Conservation (phyloP, 2,329 filamentous ascomycete species). For the Aspergillus felis region DNA sequence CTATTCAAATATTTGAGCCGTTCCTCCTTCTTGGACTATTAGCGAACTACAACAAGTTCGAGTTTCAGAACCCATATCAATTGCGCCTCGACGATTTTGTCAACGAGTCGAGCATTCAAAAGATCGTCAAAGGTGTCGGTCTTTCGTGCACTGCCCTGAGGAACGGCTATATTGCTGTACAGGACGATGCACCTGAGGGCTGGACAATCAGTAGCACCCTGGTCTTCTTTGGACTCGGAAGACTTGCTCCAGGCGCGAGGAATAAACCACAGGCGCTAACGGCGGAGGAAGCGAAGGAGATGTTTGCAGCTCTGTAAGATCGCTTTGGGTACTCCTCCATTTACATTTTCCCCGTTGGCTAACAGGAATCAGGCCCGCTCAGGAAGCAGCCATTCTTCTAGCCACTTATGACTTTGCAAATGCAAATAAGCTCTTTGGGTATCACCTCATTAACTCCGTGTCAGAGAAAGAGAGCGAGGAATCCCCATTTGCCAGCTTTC, state of each 20-base stretch:
- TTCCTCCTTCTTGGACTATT: conserved; percentile 81
- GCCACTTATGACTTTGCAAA: conserved; percentile 90
- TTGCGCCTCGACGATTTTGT: conserved; percentile 91
- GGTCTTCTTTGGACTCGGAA: conserved; percentile 77
- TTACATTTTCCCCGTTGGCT: conserved; percentile 17
- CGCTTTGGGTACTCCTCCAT: not conserved
- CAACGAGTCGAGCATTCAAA: conserved; percentile 80
- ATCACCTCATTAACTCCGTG: conserved; percentile 67
- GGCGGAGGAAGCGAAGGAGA: conserved; percentile 73
- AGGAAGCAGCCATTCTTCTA: conserved; percentile 74
- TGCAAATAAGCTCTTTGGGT: conserved; percentile 92
- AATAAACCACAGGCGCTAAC: conserved; percentile 60
- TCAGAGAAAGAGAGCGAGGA: conserved; percentile 62
- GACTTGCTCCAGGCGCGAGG: conserved; percentile 66
- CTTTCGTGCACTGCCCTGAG: conserved; percentile 65
- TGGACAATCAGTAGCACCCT: conserved; percentile 82
- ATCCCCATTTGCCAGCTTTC: conserved; percentile 72
- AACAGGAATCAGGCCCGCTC: conserved; percentile 60
- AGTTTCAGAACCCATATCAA: conserved; percentile 95
- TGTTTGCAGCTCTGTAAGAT: conserved; percentile 70
- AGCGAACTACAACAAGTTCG: conserved; percentile 99
- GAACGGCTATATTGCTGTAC: conserved; percentile 74
- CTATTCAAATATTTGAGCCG: conserved; percentile 63
- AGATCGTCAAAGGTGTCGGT: conserved; percentile 74
- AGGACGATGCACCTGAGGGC: conserved; percentile 84